Base-by-base conservation (phyloP, 495 filamentous ascomycete genomes). In the Aspergillus biplanus region DNA sequence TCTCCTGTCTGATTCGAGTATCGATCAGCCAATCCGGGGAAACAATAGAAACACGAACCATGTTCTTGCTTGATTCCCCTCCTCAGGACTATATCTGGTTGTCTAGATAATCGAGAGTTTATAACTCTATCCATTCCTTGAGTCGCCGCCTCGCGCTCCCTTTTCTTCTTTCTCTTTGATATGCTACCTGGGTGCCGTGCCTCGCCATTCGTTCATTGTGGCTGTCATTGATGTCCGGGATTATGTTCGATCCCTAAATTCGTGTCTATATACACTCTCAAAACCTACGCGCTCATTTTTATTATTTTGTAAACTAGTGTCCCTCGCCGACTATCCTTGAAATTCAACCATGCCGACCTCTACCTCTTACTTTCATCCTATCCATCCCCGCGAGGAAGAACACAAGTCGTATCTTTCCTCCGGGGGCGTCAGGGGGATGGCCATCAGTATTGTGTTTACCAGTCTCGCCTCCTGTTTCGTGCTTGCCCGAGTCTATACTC, bases 361-460 rank as follows among this genome's bases (percentile, higher is more conserved):
- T 27, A 27, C 49, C 18, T 61, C 59, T 15, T 57, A 67, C 63
- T 50, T 12, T 12, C 64, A 69, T 61, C 56, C 9, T 12, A 16
- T 71, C 13, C 63, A 61, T 39, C 67, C 63, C 34, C 64, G 61
- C 31, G 34, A 55, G 59, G 68, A 63, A 5, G 32, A 67, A 56
- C 62, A 52, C 13, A 56, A 48, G 12, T 39, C 58, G 1, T 75
- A 69, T 21, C 55, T 75, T 6, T 75, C 73, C 21, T 32, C 64
- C 12, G 63, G 71, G 11, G 77, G 77, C 7, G 63, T 61, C 7
- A 68, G 72, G 42, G 75, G 66, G 4, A 48, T 80, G 53, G 64
- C 65, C 5, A 63, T 74, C 31, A 80, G 77, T 49, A 65, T 79
- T 35, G 63, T 78, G 15, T 78, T 81, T 55, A 79, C 77, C 7